A percentile compares a stretch with the other conserved stretches of the same genome.
Evolutionary conservation across 495 filamentous ascomycete genomes (phyloP).

Genomic region (Bacidia rubella): DNA sequence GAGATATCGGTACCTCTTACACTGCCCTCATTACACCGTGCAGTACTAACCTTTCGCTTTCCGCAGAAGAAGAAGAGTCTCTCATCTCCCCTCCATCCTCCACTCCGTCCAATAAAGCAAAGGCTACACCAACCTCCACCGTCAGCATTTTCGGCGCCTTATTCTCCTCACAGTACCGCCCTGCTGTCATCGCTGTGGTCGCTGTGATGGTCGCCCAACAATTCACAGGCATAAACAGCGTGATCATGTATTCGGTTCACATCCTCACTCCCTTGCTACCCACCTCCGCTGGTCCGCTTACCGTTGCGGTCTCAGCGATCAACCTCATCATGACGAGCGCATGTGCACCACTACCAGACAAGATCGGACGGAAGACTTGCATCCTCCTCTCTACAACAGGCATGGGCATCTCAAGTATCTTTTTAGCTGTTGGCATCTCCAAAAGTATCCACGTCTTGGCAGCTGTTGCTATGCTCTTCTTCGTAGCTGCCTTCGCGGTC

Average conservation of each 20-base stretch:
- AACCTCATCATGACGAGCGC: slow-evolving; percentile 72
- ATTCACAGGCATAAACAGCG: slow-evolving; percentile 84
- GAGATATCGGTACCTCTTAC: slow-evolving; percentile 24
- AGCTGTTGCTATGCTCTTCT: slow-evolving; percentile 65
- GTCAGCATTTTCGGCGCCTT: slow-evolving; percentile 57
- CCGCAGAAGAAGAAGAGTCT: slow-evolving; percentile 31
- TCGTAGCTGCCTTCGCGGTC: slow-evolving; percentile 81
- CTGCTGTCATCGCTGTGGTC: slow-evolving; percentile 71
- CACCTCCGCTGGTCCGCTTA: slow-evolving; percentile 61
- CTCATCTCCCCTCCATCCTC: slow-evolving; percentile 29
- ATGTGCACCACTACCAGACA: slow-evolving; percentile 74
- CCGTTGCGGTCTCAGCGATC: slow-evolving; percentile 70
- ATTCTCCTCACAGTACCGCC: slow-evolving; percentile 50
- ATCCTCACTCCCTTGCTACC: slow-evolving; percentile 66
- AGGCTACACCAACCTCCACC: slow-evolving; percentile 24
- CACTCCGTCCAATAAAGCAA: slow-evolving; percentile 13
- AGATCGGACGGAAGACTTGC: slow-evolving; percentile 70
- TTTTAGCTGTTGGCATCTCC: slow-evolving; percentile 63
- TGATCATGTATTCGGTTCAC: slow-evolving; percentile 95
- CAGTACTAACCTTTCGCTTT: neutral
- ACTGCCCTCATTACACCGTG: neutral
- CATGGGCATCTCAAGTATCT: slow-evolving; percentile 62
- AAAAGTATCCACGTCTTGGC: slow-evolving; percentile 56
- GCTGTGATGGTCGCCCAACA: slow-evolving; percentile 91
- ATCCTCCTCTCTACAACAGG: slow-evolving; percentile 68